Conservation (phyloP, 805 yeast genomes). For the Metschnikowia cubensis region DNA sequence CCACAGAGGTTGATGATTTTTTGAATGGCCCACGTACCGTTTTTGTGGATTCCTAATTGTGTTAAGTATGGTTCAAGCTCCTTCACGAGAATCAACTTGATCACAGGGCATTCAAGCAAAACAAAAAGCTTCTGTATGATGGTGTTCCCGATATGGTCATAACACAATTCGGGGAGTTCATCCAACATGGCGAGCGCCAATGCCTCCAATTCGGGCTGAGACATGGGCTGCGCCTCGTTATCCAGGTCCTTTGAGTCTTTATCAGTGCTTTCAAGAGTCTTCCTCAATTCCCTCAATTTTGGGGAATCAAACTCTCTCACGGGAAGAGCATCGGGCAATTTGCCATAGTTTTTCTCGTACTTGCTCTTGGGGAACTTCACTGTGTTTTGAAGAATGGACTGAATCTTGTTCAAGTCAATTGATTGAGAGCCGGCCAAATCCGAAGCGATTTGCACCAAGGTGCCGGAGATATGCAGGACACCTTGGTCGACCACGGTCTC, state of each 20-base stretch:
- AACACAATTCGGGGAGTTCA: slow-evolving; percentile 85
- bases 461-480: not conserved
- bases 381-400: slow-evolving; percentile 41
- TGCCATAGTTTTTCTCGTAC: slow-evolving; percentile 57
- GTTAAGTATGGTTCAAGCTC: slow-evolving; percentile 76
- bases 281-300: slow-evolving; percentile 79
- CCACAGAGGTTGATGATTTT: slow-evolving; percentile 70
- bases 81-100: slow-evolving; percentile 78
- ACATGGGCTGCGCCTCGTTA: slow-evolving; percentile 31
- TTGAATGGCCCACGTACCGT: slow-evolving; percentile 99
- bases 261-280: slow-evolving; percentile 42
- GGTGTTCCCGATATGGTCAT: slow-evolving; percentile 94
- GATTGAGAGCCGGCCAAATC: slow-evolving; percentile 7
- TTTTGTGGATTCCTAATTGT: slow-evolving; percentile 91
- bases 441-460: not conserved
- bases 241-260: slow-evolving; percentile 7
- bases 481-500: not conserved
- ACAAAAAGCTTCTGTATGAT: slow-evolving; percentile 89
- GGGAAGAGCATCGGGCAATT: slow-evolving; percentile 69
- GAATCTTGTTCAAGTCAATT: slow-evolving; percentile 37
- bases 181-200: slow-evolving; percentile 78
- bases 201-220: slow-evolving; percentile 70
- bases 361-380: slow-evolving; percentile 40
- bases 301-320: slow-evolving; percentile 83
- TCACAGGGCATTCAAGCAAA: slow-evolving; percentile 54